phyloP scores from a whole-genome alignment of 2,329 filamentous ascomycete species.

The Amylocarpus encephaloides region DNA sequence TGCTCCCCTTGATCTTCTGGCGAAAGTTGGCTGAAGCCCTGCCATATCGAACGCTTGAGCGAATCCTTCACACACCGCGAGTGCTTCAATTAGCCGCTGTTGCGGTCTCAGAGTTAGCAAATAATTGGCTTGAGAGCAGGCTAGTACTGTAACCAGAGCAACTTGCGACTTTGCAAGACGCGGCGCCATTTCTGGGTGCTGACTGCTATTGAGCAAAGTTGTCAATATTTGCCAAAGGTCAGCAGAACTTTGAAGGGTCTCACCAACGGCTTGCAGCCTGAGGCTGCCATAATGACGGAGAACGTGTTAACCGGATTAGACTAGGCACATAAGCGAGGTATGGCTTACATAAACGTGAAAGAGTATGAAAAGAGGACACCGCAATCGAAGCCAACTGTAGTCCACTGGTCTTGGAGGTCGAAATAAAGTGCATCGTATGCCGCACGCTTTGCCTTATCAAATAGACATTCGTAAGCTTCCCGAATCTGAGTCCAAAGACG shows the following conservation, averaged over 20 bases:
- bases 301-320: neutral
- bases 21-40: too few species aligned
- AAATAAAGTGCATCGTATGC: constrained; percentile 6
- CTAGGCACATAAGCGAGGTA: neutral
- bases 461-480: constrained; percentile 8
- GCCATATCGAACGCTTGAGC: neutral
- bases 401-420: constrained; percentile 8
- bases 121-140: neutral
- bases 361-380: neutral
- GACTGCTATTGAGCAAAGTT: neutral
- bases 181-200: neutral
- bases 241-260: neutral
- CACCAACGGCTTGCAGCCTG: too few species aligned
- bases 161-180: neutral
- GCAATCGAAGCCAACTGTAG: constrained; percentile 3
- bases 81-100: neutral
- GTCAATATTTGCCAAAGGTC: neutral
- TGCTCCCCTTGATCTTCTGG: too few species aligned
- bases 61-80: neutral
- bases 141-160: neutral
- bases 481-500: constrained; percentile 7
- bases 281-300: neutral
- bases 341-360: neutral
- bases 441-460: constrained; percentile 5
- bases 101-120: neutral